These are phyloP conservation scores for Gloeostereum incarnatum DNA, from an alignment of 768 basidiomycete species.

Conservation along the genomic window DNA sequence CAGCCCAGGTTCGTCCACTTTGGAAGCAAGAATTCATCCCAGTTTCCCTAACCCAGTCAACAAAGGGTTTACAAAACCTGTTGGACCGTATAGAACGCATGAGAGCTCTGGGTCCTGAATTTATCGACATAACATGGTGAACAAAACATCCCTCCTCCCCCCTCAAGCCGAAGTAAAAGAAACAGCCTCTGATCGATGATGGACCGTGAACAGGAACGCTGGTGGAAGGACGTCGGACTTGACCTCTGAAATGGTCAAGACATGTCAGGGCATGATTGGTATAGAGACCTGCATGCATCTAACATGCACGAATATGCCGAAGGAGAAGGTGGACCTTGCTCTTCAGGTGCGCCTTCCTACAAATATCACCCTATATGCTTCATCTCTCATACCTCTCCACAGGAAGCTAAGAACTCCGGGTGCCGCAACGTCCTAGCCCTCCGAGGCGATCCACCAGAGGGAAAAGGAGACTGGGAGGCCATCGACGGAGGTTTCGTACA, in stretches of 20 bases:
- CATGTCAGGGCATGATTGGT: constrained; percentile 87
- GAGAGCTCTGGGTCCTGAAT: constrained; percentile 91
- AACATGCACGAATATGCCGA: constrained; percentile 99
- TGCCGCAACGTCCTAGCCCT: constrained; percentile 92
- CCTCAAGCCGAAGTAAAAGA: background rate
- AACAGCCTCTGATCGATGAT: no score
- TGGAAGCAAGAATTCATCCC: background rate
- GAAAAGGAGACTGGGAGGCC: constrained; percentile 87
- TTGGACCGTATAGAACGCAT: constrained; percentile 98
- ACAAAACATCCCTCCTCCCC: constrained; percentile 9
- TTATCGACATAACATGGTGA: constrained; percentile 96
- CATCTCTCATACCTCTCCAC: constrained; percentile 6
- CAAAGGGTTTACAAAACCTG: constrained; percentile 86
- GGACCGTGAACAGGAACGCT: constrained; percentile 64
- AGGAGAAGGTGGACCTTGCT: constrained; percentile 88
- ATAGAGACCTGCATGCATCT: constrained; percentile 98
- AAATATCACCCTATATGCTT: constrained; percentile 3
- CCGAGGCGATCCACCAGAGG: constrained; percentile 85
- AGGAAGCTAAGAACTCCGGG: constrained; percentile 87
- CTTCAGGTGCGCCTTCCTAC: constrained; percentile 52
- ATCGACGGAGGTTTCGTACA: constrained; percentile 86
- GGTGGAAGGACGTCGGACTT: constrained; percentile 93
- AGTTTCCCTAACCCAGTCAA: constrained; percentile 2
- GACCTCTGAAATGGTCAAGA: constrained; percentile 90
- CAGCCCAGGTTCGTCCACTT: constrained; percentile 63